Evolutionary conservation across 1,284 basidiomycete species (phyloP).

Genomic region (Xerocomus nothofagi): DNA sequence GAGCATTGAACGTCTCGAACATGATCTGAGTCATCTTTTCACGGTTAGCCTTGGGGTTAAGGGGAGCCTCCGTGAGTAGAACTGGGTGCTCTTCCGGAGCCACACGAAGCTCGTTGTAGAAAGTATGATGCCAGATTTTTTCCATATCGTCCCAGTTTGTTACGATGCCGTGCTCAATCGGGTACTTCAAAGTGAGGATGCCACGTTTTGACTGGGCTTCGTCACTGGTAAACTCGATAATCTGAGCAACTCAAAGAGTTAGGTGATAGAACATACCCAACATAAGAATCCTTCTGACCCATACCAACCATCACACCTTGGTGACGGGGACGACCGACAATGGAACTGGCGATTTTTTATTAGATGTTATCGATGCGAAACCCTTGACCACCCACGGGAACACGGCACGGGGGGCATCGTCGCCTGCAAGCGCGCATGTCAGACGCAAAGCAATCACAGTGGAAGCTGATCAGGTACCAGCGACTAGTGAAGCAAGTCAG

Average conservation of each 20-base stretch:
- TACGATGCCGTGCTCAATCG: constrained; percentile 78
- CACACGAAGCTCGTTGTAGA: constrained; percentile 82
- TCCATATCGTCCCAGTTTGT: constrained; percentile 97
- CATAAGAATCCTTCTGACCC: constrained; percentile 81
- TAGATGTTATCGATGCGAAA: constrained; percentile 7
- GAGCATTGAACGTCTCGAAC: constrained; percentile 92
- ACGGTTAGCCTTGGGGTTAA: constrained; percentile 90
- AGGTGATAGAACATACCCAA: constrained; percentile 49
- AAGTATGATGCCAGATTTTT: constrained; percentile 90
- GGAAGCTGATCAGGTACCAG: constrained; percentile 18
- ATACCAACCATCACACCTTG: constrained; percentile 86
- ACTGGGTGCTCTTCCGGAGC: constrained; percentile 87
- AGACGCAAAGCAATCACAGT: not conserved
- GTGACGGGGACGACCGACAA: constrained; percentile 86
- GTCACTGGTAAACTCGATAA: constrained; percentile 48
- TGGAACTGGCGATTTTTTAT: constrained; percentile 50
- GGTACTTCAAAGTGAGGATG: constrained; percentile 87
- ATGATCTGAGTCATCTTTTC: constrained; percentile 97
- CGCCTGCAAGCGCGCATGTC: constrained; percentile 44
- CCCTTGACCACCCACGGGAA: constrained; percentile 52
- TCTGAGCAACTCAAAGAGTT: not conserved
- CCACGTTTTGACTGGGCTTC: constrained; percentile 92
- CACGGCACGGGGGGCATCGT: constrained; percentile 77
- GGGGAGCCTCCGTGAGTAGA: constrained; percentile 83
- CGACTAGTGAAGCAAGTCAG: constrained; percentile 22